These are phyloP conservation scores for Microbotryum intermedium DNA, from an alignment of 1,284 basidiomycete species.

Conservation along the genomic window DNA sequence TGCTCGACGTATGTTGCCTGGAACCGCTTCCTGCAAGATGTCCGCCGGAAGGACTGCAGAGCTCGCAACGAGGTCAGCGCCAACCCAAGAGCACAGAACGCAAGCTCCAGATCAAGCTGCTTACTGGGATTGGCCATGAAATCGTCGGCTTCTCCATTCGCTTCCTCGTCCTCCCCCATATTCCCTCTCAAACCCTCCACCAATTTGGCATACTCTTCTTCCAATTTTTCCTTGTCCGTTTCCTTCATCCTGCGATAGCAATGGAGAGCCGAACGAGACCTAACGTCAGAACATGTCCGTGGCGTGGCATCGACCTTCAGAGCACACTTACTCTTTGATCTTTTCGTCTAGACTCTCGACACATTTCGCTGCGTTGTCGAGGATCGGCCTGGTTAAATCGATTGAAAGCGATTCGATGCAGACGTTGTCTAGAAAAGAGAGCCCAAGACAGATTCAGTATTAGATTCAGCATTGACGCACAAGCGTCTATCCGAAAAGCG, in stretches of 20 bases:
- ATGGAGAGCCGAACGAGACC: neutral
- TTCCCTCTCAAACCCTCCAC: slow-evolving; percentile 82
- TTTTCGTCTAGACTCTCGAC: slow-evolving; percentile 79
- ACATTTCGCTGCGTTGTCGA: slow-evolving; percentile 87
- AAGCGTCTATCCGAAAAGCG: neutral
- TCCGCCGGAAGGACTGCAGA: slow-evolving; percentile 79
- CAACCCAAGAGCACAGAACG: neutral
- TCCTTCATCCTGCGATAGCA: slow-evolving; percentile 66
- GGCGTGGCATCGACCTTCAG: no score
- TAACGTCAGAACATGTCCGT: no score
- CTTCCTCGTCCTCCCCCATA: slow-evolving; percentile 38
- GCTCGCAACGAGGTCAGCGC: slow-evolving; percentile 18
- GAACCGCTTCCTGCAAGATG: slow-evolving; percentile 86
- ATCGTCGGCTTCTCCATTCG: slow-evolving; percentile 61
- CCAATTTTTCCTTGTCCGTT: slow-evolving; percentile 85
- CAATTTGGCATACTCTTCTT: slow-evolving; percentile 94
- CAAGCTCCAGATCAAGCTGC: slow-evolving; percentile 18
- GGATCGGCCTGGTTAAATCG: slow-evolving; percentile 95
- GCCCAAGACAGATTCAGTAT: no score
- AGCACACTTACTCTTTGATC: slow-evolving; percentile 76
- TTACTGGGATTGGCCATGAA: slow-evolving; percentile 84
- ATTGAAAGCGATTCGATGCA: slow-evolving; percentile 98
- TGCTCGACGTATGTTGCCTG: slow-evolving; percentile 95
- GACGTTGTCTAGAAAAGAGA: slow-evolving; percentile 66
- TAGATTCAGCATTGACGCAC: neutral